Percentiles rank a stretch among this genome's conserved stretches.
Evolutionary conservation across 257 asterid species (phyloP).

Genomic region (Striga asiatica): DNA sequence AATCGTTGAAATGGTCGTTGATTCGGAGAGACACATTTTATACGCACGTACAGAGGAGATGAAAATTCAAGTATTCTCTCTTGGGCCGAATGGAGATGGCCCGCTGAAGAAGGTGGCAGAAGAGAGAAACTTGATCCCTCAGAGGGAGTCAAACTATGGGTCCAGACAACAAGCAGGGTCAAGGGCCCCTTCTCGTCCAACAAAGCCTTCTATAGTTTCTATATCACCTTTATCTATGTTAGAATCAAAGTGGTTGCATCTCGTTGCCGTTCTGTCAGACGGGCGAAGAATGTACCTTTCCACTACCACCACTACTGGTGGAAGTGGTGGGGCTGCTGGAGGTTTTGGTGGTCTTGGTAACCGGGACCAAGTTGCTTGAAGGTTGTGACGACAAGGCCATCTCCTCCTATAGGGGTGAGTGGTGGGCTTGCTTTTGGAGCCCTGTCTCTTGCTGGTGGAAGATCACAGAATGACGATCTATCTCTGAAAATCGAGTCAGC

Average conservation of each 20-base stretch:
- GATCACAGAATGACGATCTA: slow-evolving; percentile 79
- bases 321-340: slow-evolving; percentile 57
- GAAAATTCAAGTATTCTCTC: slow-evolving; percentile 85
- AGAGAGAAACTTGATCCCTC: no score
- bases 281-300: slow-evolving; percentile 98
- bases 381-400: slow-evolving; percentile 87
- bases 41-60: slow-evolving; percentile 91
- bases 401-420: slow-evolving; percentile 89
- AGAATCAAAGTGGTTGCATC: slow-evolving; percentile 95
- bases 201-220: slow-evolving; percentile 67
- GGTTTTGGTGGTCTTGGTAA: slow-evolving; percentile 48
- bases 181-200: slow-evolving; percentile 48
- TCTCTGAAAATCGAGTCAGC: slow-evolving; percentile 87
- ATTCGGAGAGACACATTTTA: slow-evolving; percentile 77
- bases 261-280: slow-evolving; percentile 84
- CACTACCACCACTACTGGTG: slow-evolving; percentile 71
- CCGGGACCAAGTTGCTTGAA: slow-evolving; percentile 76
- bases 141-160: no score
- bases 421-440: slow-evolving; percentile 78
- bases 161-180: slow-evolving; percentile 3
- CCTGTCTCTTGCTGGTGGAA: slow-evolving; percentile 66
- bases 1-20: no score
- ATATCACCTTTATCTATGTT: slow-evolving; percentile 75
- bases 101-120: no score
- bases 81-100: slow-evolving; percentile 51